Conservation (phyloP, 164 flowering plant genomes). For the Nymphaea thermarum region DNA sequence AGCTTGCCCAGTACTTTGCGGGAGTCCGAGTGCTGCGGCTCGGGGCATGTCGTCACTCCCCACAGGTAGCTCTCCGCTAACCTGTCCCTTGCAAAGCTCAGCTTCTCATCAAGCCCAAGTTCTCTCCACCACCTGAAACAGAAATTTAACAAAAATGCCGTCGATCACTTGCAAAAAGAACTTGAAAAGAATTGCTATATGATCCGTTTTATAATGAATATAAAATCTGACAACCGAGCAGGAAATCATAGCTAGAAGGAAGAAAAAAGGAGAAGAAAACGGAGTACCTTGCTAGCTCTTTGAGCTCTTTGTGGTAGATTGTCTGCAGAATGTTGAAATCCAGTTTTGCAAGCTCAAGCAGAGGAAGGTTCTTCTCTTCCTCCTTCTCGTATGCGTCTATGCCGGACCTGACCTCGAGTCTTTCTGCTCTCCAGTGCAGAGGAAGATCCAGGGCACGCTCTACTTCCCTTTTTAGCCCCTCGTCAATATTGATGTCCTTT, state of each 20-base stretch:
- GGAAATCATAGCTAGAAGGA: background rate
- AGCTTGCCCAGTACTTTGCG: constrained; percentile 43
- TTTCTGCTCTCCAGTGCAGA: constrained; percentile 30
- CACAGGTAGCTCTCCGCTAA: constrained; percentile 37
- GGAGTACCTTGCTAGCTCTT: constrained; percentile 23
- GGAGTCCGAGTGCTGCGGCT: constrained; percentile 24
- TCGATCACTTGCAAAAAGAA: constrained; percentile 6
- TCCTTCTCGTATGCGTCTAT: constrained; percentile 2
- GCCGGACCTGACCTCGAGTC: constrained; percentile 15
- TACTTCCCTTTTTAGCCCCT: constrained; percentile 10
- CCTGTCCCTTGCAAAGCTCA: constrained; percentile 39
- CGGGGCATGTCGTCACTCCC: constrained; percentile 22
- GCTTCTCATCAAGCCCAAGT: constrained; percentile 23
- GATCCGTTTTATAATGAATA: background rate
- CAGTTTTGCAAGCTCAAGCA: constrained; percentile 23
- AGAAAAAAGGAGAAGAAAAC: background rate
- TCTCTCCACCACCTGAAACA: constrained; percentile 51
- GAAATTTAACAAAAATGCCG: background rate
- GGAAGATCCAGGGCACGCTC: constrained; percentile 23
- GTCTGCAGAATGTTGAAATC: constrained; percentile 24
- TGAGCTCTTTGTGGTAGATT: constrained; percentile 27
- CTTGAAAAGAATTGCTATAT: background rate
- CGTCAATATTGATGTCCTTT: background rate
- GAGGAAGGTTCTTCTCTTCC: constrained; percentile 1
- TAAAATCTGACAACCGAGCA: too few species aligned